Percentiles rank a stretch among this genome's conserved stretches.
phyloP scores from a whole-genome alignment of 441 rosid species.

The Populus hybrid region DNA sequence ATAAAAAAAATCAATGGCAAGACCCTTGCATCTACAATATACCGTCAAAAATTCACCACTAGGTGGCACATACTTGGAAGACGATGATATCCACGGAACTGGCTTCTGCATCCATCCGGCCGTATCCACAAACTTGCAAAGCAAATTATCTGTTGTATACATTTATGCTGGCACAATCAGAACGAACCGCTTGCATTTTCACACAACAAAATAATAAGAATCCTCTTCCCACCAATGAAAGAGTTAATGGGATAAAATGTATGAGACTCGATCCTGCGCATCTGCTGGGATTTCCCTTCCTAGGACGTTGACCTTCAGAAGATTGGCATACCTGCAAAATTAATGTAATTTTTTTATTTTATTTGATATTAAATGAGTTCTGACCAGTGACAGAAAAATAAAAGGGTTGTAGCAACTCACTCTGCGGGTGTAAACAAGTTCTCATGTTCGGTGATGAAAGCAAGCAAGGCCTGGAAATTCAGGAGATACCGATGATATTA shows the following conservation, averaged over 20 bases:
- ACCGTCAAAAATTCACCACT: slow-evolving; percentile 21
- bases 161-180: slow-evolving; percentile 8
- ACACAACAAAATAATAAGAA: neutral
- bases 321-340: slow-evolving; percentile 52
- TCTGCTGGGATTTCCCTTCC: slow-evolving; percentile 83
- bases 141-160: slow-evolving; percentile 11
- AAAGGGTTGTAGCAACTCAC: slow-evolving; percentile 42
- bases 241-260: slow-evolving; percentile 49
- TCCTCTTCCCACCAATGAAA: neutral
- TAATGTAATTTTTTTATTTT: neutral
- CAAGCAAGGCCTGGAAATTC: slow-evolving; percentile 74
- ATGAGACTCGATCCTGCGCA: slow-evolving; percentile 58
- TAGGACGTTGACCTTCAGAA: slow-evolving; percentile 64
- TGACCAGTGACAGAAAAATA: neutral
- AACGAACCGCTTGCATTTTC: neutral
- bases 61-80: slow-evolving; percentile 1
- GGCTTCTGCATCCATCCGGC: slow-evolving; percentile 12
- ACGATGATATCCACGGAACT: neutral
- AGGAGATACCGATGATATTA: slow-evolving; percentile 5
- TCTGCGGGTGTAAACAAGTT: slow-evolving; percentile 65
- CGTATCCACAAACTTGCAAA: neutral
- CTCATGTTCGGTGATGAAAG: slow-evolving; percentile 75
- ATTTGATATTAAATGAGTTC: neutral
- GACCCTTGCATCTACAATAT: neutral
- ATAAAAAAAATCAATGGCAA: neutral